These are phyloP conservation scores for Adansonia madagascariensis DNA, from an alignment of 441 rosid genomes.

Conservation along the genomic window DNA sequence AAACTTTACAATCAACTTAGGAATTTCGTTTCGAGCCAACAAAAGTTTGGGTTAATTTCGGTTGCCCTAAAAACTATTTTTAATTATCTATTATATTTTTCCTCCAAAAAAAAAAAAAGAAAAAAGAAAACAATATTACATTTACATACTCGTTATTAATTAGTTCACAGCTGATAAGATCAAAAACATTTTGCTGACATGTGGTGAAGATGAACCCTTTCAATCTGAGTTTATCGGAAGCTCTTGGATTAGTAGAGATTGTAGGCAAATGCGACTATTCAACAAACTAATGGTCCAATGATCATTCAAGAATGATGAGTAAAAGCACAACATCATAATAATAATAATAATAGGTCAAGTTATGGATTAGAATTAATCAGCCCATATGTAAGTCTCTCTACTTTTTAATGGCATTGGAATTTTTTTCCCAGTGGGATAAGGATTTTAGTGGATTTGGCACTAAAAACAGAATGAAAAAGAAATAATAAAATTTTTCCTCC, in stretches of 20 bases:
- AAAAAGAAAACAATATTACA: too few relatives aligned
- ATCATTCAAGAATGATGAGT: background rate
- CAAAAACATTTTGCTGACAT: background rate
- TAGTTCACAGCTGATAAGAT: background rate
- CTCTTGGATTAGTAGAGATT: background rate
- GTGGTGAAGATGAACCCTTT: background rate
- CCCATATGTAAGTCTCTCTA: background rate
- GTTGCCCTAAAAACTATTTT: too few relatives aligned
- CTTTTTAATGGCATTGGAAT: background rate
- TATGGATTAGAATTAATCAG: background rate
- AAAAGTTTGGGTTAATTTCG: too few relatives aligned
- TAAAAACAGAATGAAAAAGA: background rate
- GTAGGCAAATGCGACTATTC: slow-evolving; percentile 5
- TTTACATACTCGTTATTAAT: background rate
- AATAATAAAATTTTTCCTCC: too few relatives aligned
- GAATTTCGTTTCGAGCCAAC: too few relatives aligned
- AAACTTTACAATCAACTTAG: too few relatives aligned
- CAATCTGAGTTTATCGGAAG: background rate
- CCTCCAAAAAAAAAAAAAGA: background rate
- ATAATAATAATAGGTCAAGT: background rate
- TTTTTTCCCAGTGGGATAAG: background rate
- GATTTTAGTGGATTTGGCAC: background rate
- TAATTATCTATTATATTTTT: too few relatives aligned
- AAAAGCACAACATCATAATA: background rate
- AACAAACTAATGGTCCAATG: background rate